Base-by-base conservation (phyloP, 2,329 filamentous ascomycete genomes). In the Pestalotiopsis sp. region DNA sequence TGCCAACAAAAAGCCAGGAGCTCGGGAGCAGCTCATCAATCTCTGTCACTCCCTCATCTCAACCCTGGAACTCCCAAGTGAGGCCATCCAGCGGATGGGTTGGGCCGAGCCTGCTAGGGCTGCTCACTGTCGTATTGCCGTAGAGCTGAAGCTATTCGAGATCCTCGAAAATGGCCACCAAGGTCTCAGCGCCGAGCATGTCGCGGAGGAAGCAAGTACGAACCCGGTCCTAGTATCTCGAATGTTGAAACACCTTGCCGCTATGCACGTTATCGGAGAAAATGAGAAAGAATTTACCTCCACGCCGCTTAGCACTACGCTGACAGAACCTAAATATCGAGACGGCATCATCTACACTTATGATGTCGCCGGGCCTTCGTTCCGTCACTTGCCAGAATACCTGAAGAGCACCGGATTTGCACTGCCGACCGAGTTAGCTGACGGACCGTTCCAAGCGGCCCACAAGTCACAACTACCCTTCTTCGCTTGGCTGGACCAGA, bases 51-150 rank as follows among this genome's bases (percentile, higher is more conserved):
- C 77, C 6, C 71, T 82, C 20, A 74, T 80, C 61, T 74, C 79
- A 1, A 72, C 72, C 4, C 69, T 81, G 13, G 79, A 81, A 64
- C 76, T 81, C 13, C 80, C 81, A 0, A 80, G 79, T 67, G 80
- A 82, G 66, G 73, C 75, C 14, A 71, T 79, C 31, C 76, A 77
- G 69, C 74, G 76, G 20, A 81, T 76, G 58, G 79, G 79, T 52
- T 82, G 80, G 80, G 80, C 80, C 17, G 78, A 82, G 77, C 77
- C 78, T 38, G 79, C 80, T 6, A 71, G 76, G 67, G 77, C 79
- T 2, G 79, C 80, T 5, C 75, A 79, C 49, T 77, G 77, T 65
- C 78, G 79, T 3, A 71, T 80, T 4, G 79, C 79, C 4, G 76
- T 80, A 17, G 74, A 81, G 52, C 73, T 81, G 2, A 74, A 77